Base-by-base conservation (phyloP, 129 eudicot genomes). In the Tagetes patula region DNA sequence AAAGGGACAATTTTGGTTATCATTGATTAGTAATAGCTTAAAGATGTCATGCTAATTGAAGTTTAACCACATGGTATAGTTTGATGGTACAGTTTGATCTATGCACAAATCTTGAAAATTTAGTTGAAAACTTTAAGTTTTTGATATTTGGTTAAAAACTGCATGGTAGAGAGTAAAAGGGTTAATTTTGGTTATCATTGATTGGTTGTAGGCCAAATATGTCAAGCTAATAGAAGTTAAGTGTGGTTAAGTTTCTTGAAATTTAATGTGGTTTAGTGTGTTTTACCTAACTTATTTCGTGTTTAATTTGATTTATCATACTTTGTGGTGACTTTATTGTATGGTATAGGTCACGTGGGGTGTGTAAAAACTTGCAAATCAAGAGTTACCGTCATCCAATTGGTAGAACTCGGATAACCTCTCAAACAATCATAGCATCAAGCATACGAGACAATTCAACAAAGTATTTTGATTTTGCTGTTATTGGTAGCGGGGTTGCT, bases 401-500 rank as follows among this genome's bases (percentile, higher is more conserved):
- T 12, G 38, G 65, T 3, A 76, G 55, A 75, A 81, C 77, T 8
- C 69, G 60, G 9, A 86, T 81, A 75, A 78, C 75, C 41, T 62
- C 43, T 59, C 78, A 67, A 66, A 49, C 77, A 70, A 40, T 65
- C 41, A 78, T 86, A 64, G 54, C 58, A 61, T 83, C 97, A 50
- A 54, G 80, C 73, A 75, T 79, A 47, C 74, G 80, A 80, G 89
- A 86, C 7, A 85, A 85, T 30, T 75, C 87, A 47, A 84, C 92
- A 20, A 83, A 82, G 79, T 90, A 84, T 64, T 87, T 84, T 53
- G 98, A 94, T 73, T 94, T 94, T 75, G 85, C 87, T 65, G 96
- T 94, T 62, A 90, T 90, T 60, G 98, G 98, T 45, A 94, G 98
- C 53, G 98, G 98, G 63, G 96, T 94, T 75, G 98, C 98, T 77